Evolutionary conservation across 805 yeast species (phyloP).

Genomic region (Starmera quercuum): DNA sequence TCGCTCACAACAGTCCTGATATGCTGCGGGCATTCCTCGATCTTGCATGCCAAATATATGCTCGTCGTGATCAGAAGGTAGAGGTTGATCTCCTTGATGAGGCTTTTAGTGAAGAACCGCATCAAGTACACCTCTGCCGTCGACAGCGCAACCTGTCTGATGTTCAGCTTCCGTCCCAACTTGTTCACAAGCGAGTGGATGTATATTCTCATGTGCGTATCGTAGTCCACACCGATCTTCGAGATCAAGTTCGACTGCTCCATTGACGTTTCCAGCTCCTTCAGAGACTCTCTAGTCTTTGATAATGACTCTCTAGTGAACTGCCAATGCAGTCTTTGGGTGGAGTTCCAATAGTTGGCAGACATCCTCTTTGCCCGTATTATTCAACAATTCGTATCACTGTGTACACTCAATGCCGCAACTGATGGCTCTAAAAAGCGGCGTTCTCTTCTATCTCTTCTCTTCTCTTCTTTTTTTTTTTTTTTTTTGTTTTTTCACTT

Average conservation of each 20-base stretch:
- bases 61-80: slow-evolving; percentile 79
- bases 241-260: slow-evolving; percentile 32
- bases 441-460: too few relatives aligned
- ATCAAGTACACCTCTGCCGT: slow-evolving; percentile 82
- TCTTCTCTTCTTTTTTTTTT: too few relatives aligned
- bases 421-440: too few relatives aligned
- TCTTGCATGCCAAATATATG: slow-evolving; percentile 83
- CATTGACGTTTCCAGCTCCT: slow-evolving; percentile 29
- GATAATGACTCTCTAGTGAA: slow-evolving; percentile 54
- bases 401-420: too few relatives aligned
- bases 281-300: slow-evolving; percentile 33
- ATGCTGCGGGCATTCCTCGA: slow-evolving; percentile 94
- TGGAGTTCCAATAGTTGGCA: slow-evolving; percentile 82
- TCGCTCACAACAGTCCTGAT: slow-evolving; percentile 77
- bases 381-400: too few relatives aligned
- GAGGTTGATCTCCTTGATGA: slow-evolving; percentile 73
- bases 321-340: slow-evolving; percentile 80
- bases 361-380: slow-evolving; percentile 39
- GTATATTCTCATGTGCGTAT: slow-evolving; percentile 62
- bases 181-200: slow-evolving; percentile 69
- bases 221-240: slow-evolving; percentile 31
- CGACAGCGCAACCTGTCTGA: slow-evolving; percentile 78
- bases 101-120: slow-evolving; percentile 67
- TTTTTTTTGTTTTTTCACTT: too few relatives aligned
- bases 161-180: slow-evolving; percentile 68